These are phyloP conservation scores for Schwanniomyces vanrijiae DNA, from an alignment of 805 yeast species.

Conservation along the genomic window DNA sequence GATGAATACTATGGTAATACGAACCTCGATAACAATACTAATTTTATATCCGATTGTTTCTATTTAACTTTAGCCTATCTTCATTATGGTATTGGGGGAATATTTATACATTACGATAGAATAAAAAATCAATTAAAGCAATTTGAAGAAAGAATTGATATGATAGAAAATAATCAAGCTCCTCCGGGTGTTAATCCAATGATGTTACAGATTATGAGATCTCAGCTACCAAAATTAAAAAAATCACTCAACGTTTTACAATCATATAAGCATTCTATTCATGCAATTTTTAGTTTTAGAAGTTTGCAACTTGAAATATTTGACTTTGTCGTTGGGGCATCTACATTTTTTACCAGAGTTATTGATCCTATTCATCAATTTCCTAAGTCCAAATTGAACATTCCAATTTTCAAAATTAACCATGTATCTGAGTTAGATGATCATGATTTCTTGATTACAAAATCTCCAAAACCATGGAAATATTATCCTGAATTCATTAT, in stretches of 20 bases:
- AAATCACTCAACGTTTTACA: slow-evolving; percentile 33
- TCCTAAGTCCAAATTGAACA: slow-evolving; percentile 50
- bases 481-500: slow-evolving; percentile 82
- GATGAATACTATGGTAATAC: slow-evolving; percentile 50
- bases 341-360: slow-evolving; percentile 66
- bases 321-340: slow-evolving; percentile 76
- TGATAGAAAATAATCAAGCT: slow-evolving; percentile 33
- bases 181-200: slow-evolving; percentile 30
- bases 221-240: slow-evolving; percentile 51
- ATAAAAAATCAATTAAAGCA: slow-evolving; percentile 50
- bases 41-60: slow-evolving; percentile 91
- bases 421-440: slow-evolving; percentile 72
- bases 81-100: slow-evolving; percentile 89
- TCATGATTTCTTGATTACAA: slow-evolving; percentile 63
- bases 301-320: slow-evolving; percentile 63
- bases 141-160: slow-evolving; percentile 48
- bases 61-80: slow-evolving; percentile 74
- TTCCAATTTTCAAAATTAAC: slow-evolving; percentile 57
- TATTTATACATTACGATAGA: slow-evolving; percentile 54
- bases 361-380: slow-evolving; percentile 71
- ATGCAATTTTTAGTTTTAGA: slow-evolving; percentile 59
- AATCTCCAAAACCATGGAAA: slow-evolving; percentile 75
- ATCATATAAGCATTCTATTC: slow-evolving; percentile 56
- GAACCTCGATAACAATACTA: slow-evolving; percentile 37
- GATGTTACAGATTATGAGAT: slow-evolving; percentile 19